These are phyloP conservation scores for Balamuthia mandrillaris DNA, from an alignment of 208 protist species.

Conservation along the genomic window DNA sequence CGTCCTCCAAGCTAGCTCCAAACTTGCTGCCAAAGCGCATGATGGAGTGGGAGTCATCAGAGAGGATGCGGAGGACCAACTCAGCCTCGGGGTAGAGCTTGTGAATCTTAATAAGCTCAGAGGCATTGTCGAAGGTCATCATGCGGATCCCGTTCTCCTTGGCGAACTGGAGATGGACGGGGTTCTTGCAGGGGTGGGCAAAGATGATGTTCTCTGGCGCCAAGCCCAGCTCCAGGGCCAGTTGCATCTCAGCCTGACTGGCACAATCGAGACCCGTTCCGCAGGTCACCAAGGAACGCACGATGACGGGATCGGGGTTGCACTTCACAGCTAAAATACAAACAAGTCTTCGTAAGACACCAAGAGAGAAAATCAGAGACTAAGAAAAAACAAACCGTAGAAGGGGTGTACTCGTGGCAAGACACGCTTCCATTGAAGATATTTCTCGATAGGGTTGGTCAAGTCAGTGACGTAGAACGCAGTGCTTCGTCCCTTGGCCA, in stretches of 20 bases:
- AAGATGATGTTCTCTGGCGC: slow-evolving; percentile 73
- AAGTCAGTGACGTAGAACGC: slow-evolving; percentile 64
- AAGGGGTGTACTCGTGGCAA: slow-evolving; percentile 63
- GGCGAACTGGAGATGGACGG: slow-evolving; percentile 67
- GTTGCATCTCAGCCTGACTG: slow-evolving; percentile 70
- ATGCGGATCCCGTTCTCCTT: slow-evolving; percentile 47
- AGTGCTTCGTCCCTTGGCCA: background rate
- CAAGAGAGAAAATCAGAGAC: slow-evolving; percentile 6
- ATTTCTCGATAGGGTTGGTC: slow-evolving; percentile 40
- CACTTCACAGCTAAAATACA: slow-evolving; percentile 74
- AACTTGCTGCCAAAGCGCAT: slow-evolving; percentile 79
- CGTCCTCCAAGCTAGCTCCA: slow-evolving; percentile 64
- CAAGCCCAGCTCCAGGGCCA: slow-evolving; percentile 64
- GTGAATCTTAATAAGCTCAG: slow-evolving; percentile 76
- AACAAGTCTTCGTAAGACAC: background rate
- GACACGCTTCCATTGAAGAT: slow-evolving; percentile 32
- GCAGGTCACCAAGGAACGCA: slow-evolving; percentile 59
- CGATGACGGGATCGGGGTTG: slow-evolving; percentile 72
- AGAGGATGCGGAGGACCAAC: slow-evolving; percentile 74
- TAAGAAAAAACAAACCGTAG: too few relatives aligned
- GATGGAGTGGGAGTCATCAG: slow-evolving; percentile 68
- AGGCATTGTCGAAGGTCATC: slow-evolving; percentile 80
- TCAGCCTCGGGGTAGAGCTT: slow-evolving; percentile 68
- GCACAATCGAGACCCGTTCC: slow-evolving; percentile 82
- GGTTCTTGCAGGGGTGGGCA: slow-evolving; percentile 83